Percentiles rank a stretch among this genome's conserved stretches.
These are phyloP conservation scores for Lactifluus echinatus DNA, from an alignment of 768 basidiomycete species.

Conservation along the genomic window DNA sequence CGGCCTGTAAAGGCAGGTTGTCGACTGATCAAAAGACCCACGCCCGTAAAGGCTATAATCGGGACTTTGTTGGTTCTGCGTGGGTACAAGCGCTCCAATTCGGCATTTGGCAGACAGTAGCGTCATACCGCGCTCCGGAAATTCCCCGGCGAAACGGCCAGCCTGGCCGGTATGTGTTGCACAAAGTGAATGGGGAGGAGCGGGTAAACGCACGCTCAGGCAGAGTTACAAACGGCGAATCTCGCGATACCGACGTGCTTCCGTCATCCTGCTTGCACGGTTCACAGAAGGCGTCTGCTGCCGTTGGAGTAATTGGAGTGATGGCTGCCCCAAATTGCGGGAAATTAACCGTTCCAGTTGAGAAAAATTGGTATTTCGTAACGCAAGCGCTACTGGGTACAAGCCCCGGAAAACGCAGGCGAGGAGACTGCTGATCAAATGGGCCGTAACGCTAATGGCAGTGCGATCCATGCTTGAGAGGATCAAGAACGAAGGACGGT, in stretches of 20 bases:
- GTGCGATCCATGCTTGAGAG: constrained; percentile 1
- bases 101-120: not conserved
- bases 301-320: constrained; percentile 8
- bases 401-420: not conserved
- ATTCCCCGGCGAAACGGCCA: constrained; percentile 1
- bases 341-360: constrained; percentile 10
- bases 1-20: constrained; percentile 9
- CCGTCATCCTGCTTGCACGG: constrained; percentile 6
- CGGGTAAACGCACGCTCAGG: not conserved
- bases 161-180: not conserved
- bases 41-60: constrained; percentile 4
- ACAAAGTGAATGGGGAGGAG: not conserved
- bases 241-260: constrained; percentile 13
- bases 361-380: constrained; percentile 5
- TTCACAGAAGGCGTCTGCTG: constrained; percentile 14
- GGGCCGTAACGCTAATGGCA: not conserved
- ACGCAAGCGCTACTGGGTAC: not conserved
- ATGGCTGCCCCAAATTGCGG: not conserved
- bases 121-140: not conserved
- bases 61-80: constrained; percentile 5
- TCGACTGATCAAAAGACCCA: constrained; percentile 10
- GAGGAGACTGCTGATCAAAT: not conserved
- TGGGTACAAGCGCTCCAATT: constrained; percentile 5
- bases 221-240: constrained; percentile 5
- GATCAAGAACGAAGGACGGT: constrained; percentile 6